Percentiles rank a stretch among this genome's conserved stretches.
Conservation (phyloP, 768 basidiomycete genomes). For the Mycena rebaudengoi region DNA sequence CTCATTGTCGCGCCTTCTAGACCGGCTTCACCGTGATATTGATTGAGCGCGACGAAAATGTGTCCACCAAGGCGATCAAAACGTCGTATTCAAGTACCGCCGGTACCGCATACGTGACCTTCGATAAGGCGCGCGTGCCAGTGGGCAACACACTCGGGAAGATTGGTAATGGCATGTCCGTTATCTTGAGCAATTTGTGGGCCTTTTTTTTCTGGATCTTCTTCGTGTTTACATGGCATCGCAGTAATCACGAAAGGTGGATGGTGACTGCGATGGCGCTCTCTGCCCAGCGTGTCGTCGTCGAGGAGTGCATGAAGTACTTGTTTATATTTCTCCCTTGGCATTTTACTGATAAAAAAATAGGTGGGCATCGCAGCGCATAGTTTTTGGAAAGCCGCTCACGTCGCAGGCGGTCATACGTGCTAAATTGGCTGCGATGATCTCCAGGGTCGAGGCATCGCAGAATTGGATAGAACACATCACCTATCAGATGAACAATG, state of each 20-base stretch:
- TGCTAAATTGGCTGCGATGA: constrained; percentile 88
- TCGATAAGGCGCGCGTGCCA: constrained; percentile 85
- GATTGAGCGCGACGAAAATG: constrained; percentile 72
- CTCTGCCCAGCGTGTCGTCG: constrained; percentile 78
- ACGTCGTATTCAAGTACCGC: constrained; percentile 93
- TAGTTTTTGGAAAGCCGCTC: constrained; percentile 91
- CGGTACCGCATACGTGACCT: constrained; percentile 88
- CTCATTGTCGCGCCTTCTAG: constrained; percentile 40
- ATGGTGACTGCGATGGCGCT: constrained; percentile 81
- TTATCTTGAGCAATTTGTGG: constrained; percentile 53
- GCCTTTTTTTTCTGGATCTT: too few relatives aligned
- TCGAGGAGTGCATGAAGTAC: constrained; percentile 91
- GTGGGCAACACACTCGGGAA: constrained; percentile 88
- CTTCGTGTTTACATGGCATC: constrained; percentile 48
- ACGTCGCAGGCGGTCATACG: constrained; percentile 87
- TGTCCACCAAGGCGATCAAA: constrained; percentile 90
- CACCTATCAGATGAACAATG: constrained; percentile 93
- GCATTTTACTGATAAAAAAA: not conserved
- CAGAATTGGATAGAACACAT: constrained; percentile 92
- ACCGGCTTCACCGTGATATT: constrained; percentile 81
- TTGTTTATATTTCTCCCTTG: constrained; percentile 20
- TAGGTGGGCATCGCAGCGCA: constrained; percentile 89
- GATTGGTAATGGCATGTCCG: constrained; percentile 83
- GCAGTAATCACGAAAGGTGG: constrained; percentile 93
- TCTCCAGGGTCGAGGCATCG: constrained; percentile 84